Percentiles rank a stretch among this genome's conserved stretches.
phyloP scores from a whole-genome alignment of 2,329 filamentous ascomycete species.

The Aspergillus proliferans region DNA sequence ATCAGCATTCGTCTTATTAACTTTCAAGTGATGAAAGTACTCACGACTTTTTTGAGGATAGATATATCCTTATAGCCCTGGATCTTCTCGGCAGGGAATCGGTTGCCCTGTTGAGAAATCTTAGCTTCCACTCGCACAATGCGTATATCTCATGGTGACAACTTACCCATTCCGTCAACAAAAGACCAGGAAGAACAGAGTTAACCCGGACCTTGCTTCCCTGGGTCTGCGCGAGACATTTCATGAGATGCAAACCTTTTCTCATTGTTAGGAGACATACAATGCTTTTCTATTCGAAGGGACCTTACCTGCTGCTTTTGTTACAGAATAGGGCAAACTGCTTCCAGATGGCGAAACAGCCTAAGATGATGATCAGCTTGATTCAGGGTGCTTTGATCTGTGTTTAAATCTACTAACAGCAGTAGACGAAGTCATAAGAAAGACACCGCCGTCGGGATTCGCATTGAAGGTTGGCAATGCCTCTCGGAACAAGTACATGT shows the following conservation, averaged over 20 bases:
- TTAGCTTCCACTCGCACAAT: background rate
- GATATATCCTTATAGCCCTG: constrained; percentile 50
- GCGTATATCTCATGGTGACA: background rate
- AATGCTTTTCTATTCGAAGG: constrained; percentile 4
- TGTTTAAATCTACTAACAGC: constrained; percentile 40
- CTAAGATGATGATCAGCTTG: constrained; percentile 21
- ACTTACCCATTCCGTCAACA: constrained; percentile 62
- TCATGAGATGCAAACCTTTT: constrained; percentile 57
- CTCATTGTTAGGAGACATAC: constrained; percentile 2
- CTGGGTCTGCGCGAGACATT: constrained; percentile 57
- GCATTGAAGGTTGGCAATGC: constrained; percentile 54
- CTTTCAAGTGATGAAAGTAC: constrained; percentile 11
- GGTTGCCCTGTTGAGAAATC: constrained; percentile 41
- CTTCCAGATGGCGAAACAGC: constrained; percentile 48
- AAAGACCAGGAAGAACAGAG: constrained; percentile 57
- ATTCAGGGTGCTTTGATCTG: constrained; percentile 8
- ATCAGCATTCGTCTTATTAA: background rate
- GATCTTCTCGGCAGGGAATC: constrained; percentile 54
- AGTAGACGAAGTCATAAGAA: constrained; percentile 58
- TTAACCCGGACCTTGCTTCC: constrained; percentile 60
- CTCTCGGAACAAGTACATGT: constrained; percentile 49
- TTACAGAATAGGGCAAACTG: constrained; percentile 67
- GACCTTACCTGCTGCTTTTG: constrained; percentile 61
- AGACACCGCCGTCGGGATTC: constrained; percentile 57
- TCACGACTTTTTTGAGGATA: constrained; percentile 53